Evolutionary conservation across 2,329 filamentous ascomycete species (phyloP), one percentile per base, ranked within the genome.

Genomic region (Pestalotiopsis fici): DNA sequence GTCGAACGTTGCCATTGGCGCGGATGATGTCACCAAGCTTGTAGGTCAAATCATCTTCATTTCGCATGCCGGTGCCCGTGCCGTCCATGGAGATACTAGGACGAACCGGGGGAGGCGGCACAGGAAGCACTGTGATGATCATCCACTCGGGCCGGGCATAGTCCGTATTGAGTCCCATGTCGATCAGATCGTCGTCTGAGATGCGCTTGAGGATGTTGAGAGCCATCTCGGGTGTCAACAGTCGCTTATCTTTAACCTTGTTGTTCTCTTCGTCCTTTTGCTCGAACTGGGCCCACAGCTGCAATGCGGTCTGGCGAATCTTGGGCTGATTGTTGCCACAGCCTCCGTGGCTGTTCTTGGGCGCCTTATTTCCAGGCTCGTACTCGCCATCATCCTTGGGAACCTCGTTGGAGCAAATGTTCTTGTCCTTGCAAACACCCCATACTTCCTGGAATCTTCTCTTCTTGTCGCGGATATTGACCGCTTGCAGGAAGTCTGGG

Each of bases 131-230:
- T 0, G 94, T 97, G 69, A 99, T 85, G 69, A 99, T 89, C 94
- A 99, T 97, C 96, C 96, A 99, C 78, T 99, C 96, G 0, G 96
- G 96, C 59, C 95, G 91, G 66, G 97, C 95, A 75, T 98, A 98
- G 78, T 98, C 94, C 67, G 92, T 91, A 81, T 95, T 99, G 75
- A 99, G 83, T 39, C 96, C 96, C 83, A 99, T 93, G 72, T 96
- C 90, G 66, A 88, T 85, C 69, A 98, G 89, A 69, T 97, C 95
- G 21, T 91, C 87, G 68, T 94, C 91, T 2, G 89, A 89, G 71
- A 99, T 96, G 72, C 91, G 91, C 73, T 92, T 91, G 80, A 99
- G 93, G 74, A 98, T 92, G 74, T 92, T 91, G 71, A 97, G 87
- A 3, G 94, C 94, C 84, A 92, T 90, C 77, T 95, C 90, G 3